Evolutionary conservation across 2,329 filamentous ascomycete species (phyloP).

Genomic region (Hypoxylon rubiginosum): DNA sequence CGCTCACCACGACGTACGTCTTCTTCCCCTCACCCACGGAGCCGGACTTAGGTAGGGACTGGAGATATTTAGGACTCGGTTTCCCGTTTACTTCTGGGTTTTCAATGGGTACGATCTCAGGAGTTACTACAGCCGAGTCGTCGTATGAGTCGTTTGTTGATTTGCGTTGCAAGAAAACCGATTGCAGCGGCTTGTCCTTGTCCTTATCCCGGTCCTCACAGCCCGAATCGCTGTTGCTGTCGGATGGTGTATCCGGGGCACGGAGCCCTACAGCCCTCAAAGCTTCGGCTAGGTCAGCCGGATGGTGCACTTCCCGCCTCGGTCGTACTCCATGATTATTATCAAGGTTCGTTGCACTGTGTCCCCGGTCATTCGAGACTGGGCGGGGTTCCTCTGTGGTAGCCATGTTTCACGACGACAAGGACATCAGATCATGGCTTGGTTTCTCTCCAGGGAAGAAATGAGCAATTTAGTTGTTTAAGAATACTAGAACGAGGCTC

Average conservation of each 20-base stretch:
- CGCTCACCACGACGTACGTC: conserved; percentile 49
- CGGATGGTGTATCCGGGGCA: conserved; percentile 38
- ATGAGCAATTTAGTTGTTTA: conserved; percentile 3
- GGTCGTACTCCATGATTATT: conserved; percentile 8
- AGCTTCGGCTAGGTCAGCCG: conserved; percentile 35
- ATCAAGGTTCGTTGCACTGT: conserved; percentile 1
- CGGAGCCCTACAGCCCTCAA: conserved; percentile 33
- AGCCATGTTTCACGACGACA: conserved; percentile 23
- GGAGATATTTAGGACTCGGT: conserved; percentile 31
- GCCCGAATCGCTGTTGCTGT: conserved; percentile 41
- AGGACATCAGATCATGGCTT: background rate
- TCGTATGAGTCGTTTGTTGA: conserved; percentile 41
- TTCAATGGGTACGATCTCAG: conserved; percentile 43
- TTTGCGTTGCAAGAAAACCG: conserved; percentile 42
- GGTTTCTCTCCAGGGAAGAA: background rate
- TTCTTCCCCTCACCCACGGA: conserved; percentile 34
- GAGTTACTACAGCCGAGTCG: conserved; percentile 43
- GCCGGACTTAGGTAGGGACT: conserved; percentile 10
- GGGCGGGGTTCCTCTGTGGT: conserved; percentile 14
- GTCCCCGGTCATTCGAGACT: conserved; percentile 3
- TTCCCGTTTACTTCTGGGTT: conserved; percentile 11
- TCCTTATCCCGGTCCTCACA: conserved; percentile 24
- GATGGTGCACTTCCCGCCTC: conserved; percentile 29
- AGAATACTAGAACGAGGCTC: conserved; percentile 8
- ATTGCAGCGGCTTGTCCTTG: conserved; percentile 23